A percentile compares a stretch with the other conserved stretches of the same genome.
phyloP scores from a whole-genome alignment of 805 yeast genomes.

The Alloascoidea africana region DNA sequence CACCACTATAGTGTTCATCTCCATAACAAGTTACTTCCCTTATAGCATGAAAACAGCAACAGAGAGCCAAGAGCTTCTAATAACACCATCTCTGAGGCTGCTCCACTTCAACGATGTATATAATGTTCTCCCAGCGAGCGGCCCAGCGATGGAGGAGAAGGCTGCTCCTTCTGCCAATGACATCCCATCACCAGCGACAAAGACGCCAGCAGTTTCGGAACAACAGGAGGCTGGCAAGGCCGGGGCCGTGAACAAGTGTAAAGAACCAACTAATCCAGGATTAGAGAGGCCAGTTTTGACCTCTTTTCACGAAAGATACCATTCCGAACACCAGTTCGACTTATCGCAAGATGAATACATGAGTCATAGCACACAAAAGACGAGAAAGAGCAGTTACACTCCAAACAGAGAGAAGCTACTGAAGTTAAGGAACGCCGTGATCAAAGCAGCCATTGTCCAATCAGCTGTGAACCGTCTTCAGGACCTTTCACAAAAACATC shows the following conservation, averaged over 20 bases:
- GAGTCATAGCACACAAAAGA: background rate
- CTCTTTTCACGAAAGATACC: background rate
- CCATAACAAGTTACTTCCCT: too few relatives aligned
- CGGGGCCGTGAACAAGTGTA: too few relatives aligned
- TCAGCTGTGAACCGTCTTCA: background rate
- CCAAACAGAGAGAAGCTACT: background rate
- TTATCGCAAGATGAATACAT: background rate
- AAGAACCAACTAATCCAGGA: too few relatives aligned
- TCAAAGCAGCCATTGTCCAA: background rate
- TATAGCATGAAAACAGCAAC: too few relatives aligned
- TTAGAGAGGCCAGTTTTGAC: slow-evolving; percentile 6
- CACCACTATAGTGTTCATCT: too few relatives aligned
- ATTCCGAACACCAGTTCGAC: background rate
- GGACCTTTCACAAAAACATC: too few relatives aligned
- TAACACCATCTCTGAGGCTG: slow-evolving; percentile 3
- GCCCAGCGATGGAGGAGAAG: too few relatives aligned
- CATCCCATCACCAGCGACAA: too few relatives aligned
- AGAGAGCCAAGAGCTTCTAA: too few relatives aligned
- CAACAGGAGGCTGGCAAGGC: too few relatives aligned
- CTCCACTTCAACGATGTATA: slow-evolving; percentile 12
- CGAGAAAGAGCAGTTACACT: background rate
- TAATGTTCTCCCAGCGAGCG: slow-evolving; percentile 8
- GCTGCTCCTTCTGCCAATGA: too few relatives aligned
- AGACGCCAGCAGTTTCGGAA: too few relatives aligned
- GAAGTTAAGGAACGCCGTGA: background rate